Percentiles rank a stretch among this genome's conserved stretches.
Evolutionary conservation across 345 rosid genomes (phyloP).

Genomic region (Ceriops decandra): DNA sequence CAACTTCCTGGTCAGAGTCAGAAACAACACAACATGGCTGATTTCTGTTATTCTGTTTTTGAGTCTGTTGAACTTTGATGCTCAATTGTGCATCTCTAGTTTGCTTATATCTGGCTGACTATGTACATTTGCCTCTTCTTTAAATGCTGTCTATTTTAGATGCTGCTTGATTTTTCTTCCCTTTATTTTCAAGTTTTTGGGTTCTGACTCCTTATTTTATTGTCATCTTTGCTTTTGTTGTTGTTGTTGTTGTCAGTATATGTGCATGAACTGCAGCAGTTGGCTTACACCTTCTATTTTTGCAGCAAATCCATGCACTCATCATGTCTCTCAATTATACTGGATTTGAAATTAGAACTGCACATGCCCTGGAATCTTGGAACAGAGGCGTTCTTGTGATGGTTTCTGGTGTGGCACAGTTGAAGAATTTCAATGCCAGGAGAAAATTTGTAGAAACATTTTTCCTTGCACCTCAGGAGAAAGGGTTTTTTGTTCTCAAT

Average conservation of each 20-base stretch:
- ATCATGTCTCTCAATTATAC: constrained; percentile 24
- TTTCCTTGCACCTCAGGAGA: constrained; percentile 34
- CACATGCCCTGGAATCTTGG: constrained; percentile 28
- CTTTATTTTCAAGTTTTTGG: background rate
- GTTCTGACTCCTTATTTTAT: background rate
- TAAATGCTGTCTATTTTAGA: no score
- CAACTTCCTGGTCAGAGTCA: no score
- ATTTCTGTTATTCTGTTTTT: no score
- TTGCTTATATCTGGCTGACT: no score
- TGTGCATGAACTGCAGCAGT: background rate
- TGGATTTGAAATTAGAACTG: constrained; percentile 25
- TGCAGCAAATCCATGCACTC: constrained; percentile 29
- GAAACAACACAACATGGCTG: no score
- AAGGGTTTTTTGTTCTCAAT: constrained; percentile 33
- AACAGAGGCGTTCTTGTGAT: constrained; percentile 29
- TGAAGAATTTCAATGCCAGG: constrained; percentile 12
- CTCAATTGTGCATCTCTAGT: no score
- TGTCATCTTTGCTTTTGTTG: background rate
- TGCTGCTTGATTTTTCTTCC: no score
- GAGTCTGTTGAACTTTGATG: no score
- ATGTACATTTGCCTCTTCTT: no score
- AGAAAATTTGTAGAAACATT: constrained; percentile 32
- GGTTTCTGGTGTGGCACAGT: constrained; percentile 22
- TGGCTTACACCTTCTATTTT: background rate
- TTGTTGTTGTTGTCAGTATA: background rate